These are phyloP conservation scores for Waltiozyma solani DNA, from an alignment of 1,139 yeast species.

Conservation along the genomic window DNA sequence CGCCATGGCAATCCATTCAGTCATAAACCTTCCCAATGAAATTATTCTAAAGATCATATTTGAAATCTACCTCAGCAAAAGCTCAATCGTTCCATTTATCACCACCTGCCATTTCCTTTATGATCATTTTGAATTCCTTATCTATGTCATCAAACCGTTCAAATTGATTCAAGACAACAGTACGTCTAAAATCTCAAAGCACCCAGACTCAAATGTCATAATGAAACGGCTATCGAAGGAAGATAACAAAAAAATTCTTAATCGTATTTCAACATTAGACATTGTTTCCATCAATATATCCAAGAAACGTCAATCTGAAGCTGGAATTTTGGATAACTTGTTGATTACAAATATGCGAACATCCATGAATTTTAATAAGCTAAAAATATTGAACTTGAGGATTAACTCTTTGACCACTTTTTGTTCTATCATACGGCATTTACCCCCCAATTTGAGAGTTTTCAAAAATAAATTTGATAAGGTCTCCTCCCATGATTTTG, in stretches of 20 bases:
- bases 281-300: background rate
- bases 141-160: conserved; percentile 6
- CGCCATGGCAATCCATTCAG: background rate
- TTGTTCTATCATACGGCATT: conserved; percentile 1
- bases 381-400: conserved; percentile 4
- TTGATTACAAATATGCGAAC: background rate
- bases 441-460: conserved; percentile 5
- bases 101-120: conserved; percentile 5
- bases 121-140: conserved; percentile 3
- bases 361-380: background rate
- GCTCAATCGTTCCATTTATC: conserved; percentile 6
- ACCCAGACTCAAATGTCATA: background rate
- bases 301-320: background rate
- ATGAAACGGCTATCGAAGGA: background rate
- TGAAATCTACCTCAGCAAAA: background rate
- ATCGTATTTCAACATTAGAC: background rate
- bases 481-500: background rate
- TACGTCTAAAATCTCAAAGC: background rate
- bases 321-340: background rate
- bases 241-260: background rate
- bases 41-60: conserved; percentile 5
- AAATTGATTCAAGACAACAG: conserved; percentile 1
- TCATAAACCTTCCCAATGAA: conserved; percentile 6
- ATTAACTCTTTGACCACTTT: conserved; percentile 4
- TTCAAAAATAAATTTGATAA: conserved; percentile 1